phyloP scores from a whole-genome alignment of 148 eudicot genomes.

The Spergularia bocconei region DNA sequence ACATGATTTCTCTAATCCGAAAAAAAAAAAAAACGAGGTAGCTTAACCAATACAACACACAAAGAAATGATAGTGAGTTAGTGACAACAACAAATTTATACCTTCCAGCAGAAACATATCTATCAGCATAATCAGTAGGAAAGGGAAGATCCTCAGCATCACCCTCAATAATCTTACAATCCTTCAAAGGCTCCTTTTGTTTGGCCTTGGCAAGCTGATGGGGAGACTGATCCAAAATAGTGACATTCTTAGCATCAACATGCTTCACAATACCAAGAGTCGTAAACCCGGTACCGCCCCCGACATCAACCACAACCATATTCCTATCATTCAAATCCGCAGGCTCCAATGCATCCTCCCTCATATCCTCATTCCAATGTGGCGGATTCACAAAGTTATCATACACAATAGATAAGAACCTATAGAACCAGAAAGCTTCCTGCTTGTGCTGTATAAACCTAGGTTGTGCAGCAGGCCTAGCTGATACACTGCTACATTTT shows the following conservation, averaged over 20 bases:
- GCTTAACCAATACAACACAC: neutral
- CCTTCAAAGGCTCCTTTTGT: constrained; percentile 77
- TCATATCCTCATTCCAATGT: constrained; percentile 91
- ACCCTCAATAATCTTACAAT: constrained; percentile 77
- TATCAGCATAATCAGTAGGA: constrained; percentile 80
- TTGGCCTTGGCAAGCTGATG: constrained; percentile 92
- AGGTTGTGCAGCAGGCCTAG: constrained; percentile 82
- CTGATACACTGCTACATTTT: constrained; percentile 53
- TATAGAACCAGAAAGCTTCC: constrained; percentile 93
- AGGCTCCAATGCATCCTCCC: constrained; percentile 86
- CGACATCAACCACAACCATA: constrained; percentile 77
- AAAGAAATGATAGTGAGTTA: no score
- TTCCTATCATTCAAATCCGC: constrained; percentile 59
- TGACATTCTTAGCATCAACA: constrained; percentile 93
- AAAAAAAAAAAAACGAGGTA: neutral
- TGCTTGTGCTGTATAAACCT: constrained; percentile 90
- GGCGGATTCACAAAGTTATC: constrained; percentile 73
- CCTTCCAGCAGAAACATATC: constrained; percentile 98
- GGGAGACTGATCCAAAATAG: constrained; percentile 89
- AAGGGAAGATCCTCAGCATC: constrained; percentile 97
- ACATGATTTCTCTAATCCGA: neutral
- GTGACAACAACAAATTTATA: constrained; percentile 18
- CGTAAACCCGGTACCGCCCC: constrained; percentile 91
- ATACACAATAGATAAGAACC: constrained; percentile 77
- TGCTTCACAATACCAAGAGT: constrained; percentile 77